Evolutionary conservation across 75 land plant species (phyloP).

Genomic region (Cupressus sempervirens): DNA sequence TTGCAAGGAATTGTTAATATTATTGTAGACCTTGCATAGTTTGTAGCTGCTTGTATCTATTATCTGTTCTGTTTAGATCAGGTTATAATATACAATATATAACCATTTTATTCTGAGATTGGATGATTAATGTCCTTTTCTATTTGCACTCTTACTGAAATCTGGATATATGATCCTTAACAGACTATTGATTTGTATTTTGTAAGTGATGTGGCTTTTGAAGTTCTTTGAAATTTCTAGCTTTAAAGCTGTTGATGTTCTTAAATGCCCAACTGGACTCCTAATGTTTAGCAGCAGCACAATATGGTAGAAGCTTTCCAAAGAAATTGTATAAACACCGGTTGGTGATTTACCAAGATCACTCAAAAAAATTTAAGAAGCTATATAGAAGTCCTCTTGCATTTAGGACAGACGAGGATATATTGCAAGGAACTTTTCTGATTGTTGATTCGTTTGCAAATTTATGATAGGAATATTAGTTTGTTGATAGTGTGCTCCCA

Average conservation of each 20-base stretch:
- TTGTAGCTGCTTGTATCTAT: neutral
- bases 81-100: neutral
- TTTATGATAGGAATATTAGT: neutral
- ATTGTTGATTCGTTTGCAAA: neutral
- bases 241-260: neutral
- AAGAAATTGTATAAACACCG: neutral
- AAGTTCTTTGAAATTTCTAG: neutral
- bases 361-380: neutral
- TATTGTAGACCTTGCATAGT: neutral
- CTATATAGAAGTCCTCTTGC: neutral
- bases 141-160: neutral
- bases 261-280: neutral
- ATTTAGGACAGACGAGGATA: neutral
- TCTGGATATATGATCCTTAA: neutral
- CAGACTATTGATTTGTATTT: neutral
- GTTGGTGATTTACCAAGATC: neutral
- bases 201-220: neutral
- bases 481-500: neutral
- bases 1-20: constrained; percentile 5
- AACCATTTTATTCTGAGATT: neutral
- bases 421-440: neutral
- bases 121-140: neutral
- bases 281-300: neutral
- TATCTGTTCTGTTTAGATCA: neutral
- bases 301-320: neutral